Evolutionary conservation across 345 rosid genomes (phyloP), one percentile per base, ranked within the genome.

Genomic region (Stellera chamaejasme): DNA sequence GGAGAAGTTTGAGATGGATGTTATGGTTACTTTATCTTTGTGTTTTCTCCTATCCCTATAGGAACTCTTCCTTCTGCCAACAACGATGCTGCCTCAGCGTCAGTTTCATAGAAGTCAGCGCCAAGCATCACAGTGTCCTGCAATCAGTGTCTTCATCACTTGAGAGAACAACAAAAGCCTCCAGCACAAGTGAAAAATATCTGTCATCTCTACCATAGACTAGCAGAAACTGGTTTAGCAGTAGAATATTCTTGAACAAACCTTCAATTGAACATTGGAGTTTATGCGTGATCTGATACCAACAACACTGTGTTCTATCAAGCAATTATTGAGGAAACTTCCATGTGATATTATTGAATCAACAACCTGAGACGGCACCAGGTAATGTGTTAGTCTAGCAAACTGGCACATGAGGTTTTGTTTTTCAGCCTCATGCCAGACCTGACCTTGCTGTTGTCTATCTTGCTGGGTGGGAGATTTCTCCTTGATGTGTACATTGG

Each of bases 111-210:
- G 66, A 59, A 84, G 58, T 88, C 96, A 2, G 94, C 99, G 12
- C 99, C 99, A 32, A 92, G 88, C 95, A 92, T 86, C 65, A 82
- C 83, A 1, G 93, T 86, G 58, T 92, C 98, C 96, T 88, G 77
- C 64, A 68, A 56, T 41, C 52, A 23, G 43, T 45, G 39, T 32
- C 39, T 32, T 32, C 9, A 32, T 32, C 39, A 4, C 39, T 32
- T 32, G 5, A 19, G 39, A 32, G 39, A 32, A 32, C 39, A 32
- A 32, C 23, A 19, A 19, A 19, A 19, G 23, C 23, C 23, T 1
- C 23, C 23, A 19, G 23, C 23, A 19, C 23, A 19, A 19, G 23
- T 19, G 23, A 19, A 19, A 19, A 19, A 19, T 19, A 19, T 19
- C 23, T 19, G 23, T 32, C 39, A 32, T 32, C 9, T 32, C 1